Evolutionary conservation across 140 eudicot species (phyloP).

Genomic region (Senecio squalidus): DNA sequence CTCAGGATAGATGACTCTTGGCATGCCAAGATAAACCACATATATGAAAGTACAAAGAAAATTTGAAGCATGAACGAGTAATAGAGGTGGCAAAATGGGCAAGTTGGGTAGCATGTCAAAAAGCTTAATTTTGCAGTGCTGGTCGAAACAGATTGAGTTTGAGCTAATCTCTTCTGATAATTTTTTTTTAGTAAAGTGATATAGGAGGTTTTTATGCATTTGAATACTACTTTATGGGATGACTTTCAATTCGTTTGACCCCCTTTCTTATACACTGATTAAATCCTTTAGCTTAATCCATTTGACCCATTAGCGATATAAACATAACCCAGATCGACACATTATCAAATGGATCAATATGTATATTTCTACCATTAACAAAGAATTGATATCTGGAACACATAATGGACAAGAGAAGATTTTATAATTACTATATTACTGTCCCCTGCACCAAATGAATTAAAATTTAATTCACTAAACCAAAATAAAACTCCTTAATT

Average conservation of each 20-base stretch:
- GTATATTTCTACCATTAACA: background rate
- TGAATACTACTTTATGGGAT: no score
- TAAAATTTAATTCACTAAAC: background rate
- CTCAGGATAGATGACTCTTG: background rate
- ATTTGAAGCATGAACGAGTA: background rate
- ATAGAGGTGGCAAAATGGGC: background rate
- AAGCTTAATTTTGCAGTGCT: background rate
- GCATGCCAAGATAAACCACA: background rate
- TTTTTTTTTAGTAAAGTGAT: no score
- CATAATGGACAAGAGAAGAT: background rate
- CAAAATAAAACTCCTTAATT: no score
- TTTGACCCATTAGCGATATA: background rate
- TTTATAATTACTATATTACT: background rate
- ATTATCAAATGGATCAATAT: background rate
- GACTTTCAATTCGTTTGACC: no score
- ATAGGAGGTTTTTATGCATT: no score
- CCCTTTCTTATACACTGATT: no score
- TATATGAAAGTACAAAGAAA: background rate
- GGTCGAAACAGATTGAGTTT: background rate
- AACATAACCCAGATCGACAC: background rate
- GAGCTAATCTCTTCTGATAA: no score
- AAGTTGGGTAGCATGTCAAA: background rate
- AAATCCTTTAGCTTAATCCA: no score
- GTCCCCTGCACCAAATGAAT: background rate
- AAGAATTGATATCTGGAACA: background rate